Evolutionary conservation across 1,284 basidiomycete genomes (phyloP), one percentile per base, ranked within the genome.

Genomic region (Sphaerobolus stellatus): DNA sequence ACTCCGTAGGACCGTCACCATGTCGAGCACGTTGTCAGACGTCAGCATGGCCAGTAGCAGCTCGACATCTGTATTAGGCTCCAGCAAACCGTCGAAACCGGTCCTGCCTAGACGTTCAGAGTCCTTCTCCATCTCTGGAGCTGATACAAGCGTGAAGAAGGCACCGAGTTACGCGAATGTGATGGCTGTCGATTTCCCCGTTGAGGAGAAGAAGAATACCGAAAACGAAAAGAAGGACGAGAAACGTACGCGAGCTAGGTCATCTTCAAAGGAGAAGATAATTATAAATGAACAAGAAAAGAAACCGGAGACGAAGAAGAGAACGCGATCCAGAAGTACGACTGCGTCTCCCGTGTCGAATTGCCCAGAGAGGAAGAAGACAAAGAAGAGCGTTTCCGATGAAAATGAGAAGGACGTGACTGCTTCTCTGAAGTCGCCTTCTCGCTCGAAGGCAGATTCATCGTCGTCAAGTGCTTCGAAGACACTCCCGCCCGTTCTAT

Each of bases 101-200:
- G 66, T 77, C 3, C 72, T 74, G 28, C 63, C 78, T 40, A 67
- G 72, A 22, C 71, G 72, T 48, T 68, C 74, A 5, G 77, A 78
- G 31, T 75, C 74, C 1, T 72, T 74, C 56, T 72, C 56, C 61
- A 62, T 60, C 46, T 56, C 54, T 36, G n/a, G n/a, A n/a, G 59
- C 30, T 41, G 59, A 50, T 68, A 5, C 61, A 66, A 33, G 67
- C 60, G 3, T 69, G 48, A 79, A 83, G 66, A 78, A 76, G 33
- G 76, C 75, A 1, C 78, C 80, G n/a, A 77, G 75, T 5, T 81
- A 77, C 64, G 77, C 75, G 16, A 47, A n/a, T 14, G 41, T 43
- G 6, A 48, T 38, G 9, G 45, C n/a, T 16, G 40, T 22, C 24
- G 36, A 41, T 22, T 20, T 11, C 13, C 13, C 13, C 11, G 41